Percentiles rank a stretch among this genome's conserved stretches.
These are phyloP conservation scores for Aspergillus homomorphus DNA, from an alignment of 495 filamentous ascomycete genomes.

Conservation along the genomic window DNA sequence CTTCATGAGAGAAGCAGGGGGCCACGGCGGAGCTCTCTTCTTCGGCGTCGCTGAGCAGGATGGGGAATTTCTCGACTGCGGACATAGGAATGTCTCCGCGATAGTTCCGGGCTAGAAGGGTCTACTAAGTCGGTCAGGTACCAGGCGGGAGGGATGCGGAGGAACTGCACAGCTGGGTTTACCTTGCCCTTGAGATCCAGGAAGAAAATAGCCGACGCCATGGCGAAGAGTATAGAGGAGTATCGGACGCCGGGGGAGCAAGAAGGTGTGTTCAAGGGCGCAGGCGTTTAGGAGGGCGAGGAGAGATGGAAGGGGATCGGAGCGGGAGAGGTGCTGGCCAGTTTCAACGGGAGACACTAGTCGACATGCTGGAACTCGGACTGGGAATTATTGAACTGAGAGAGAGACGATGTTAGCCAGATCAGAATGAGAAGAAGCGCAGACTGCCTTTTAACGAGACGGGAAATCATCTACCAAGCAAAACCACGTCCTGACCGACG, in stretches of 20 bases:
- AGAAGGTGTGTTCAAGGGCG: conserved; percentile 13
- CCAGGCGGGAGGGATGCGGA: conserved; percentile 1
- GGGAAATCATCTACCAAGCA: not conserved
- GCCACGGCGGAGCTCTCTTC: conserved; percentile 98
- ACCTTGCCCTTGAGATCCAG: conserved; percentile 99
- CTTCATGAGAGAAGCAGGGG: conserved; percentile 97
- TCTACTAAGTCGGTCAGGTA: conserved; percentile 54
- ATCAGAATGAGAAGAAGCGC: not conserved
- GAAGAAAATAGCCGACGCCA: conserved; percentile 99
- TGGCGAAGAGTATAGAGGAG: conserved; percentile 41
- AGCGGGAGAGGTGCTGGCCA: conserved; percentile 16
- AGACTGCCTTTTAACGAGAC: not conserved
- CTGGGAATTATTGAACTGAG: no score
- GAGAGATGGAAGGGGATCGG: conserved; percentile 6
- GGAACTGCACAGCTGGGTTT: conserved; percentile 20
- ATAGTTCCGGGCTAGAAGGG: conserved; percentile 97
- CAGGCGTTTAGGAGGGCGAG: conserved; percentile 12
- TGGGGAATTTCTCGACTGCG: conserved; percentile 96
- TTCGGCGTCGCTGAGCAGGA: conserved; percentile 96
- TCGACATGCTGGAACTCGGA: conserved; percentile 16
- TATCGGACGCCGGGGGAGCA: conserved; percentile 21
- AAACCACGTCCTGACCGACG: not conserved
- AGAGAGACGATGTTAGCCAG: not conserved
- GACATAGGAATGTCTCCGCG: conserved; percentile 99
- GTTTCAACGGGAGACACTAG: conserved; percentile 17